Conservation (phyloP, 2,329 filamentous ascomycete species). For the Tolypocladium capitatum region DNA sequence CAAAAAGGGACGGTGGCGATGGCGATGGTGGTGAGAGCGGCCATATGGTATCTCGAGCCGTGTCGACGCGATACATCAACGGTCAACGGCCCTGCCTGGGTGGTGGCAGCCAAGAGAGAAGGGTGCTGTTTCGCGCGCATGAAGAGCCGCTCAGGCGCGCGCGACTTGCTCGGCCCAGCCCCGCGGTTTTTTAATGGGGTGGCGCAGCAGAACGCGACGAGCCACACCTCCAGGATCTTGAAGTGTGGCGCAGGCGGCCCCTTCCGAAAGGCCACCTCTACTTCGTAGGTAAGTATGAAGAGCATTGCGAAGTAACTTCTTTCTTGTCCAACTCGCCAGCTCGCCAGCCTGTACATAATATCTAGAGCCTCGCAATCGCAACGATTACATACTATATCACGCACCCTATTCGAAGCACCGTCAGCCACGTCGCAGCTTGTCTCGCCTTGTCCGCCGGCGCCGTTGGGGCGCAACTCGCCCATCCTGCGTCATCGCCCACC, state of each 20-base stretch:
- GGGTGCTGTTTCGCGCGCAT: background rate
- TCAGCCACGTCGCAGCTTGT: background rate
- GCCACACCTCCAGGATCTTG: background rate
- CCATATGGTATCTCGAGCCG: background rate
- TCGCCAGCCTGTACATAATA: background rate
- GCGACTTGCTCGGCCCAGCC: background rate
- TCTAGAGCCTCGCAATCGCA: background rate
- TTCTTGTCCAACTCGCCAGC: no score
- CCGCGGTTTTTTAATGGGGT: background rate
- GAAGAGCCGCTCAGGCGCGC: background rate
- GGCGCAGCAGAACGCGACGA: background rate
- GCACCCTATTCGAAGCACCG: background rate
- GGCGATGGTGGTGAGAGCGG: background rate
- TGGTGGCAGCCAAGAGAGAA: background rate
- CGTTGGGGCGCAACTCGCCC: background rate
- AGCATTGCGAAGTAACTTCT: no score
- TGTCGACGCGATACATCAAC: background rate
- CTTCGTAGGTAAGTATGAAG: no score
- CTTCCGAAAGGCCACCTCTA: no score
- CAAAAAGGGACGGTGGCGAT: background rate
- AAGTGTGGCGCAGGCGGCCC: background rate
- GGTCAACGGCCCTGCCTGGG: background rate
- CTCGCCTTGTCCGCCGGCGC: background rate
- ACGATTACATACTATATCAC: background rate
- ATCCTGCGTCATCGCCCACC: background rate